Percentiles rank a stretch among this genome's conserved stretches.
These are phyloP conservation scores for Blastocystis hominis DNA, from an alignment of 352 stramenopile species.

Conservation along the genomic window DNA sequence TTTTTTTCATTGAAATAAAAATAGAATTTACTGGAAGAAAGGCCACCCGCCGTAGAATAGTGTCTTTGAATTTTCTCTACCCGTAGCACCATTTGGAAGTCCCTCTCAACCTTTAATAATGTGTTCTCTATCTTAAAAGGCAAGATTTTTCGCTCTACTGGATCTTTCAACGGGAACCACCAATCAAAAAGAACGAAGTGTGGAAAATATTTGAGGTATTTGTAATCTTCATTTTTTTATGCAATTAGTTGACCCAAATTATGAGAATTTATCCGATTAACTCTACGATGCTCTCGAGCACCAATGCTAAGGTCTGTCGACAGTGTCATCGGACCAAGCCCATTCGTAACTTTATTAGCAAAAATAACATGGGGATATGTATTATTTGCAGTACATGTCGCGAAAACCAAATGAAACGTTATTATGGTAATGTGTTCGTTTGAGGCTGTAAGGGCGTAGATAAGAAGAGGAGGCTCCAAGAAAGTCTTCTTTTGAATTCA, in stretches of 20 bases:
- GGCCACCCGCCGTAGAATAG: too few species aligned
- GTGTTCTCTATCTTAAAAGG: too few species aligned
- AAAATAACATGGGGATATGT: conserved; percentile 8
- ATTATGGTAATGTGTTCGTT: background rate
- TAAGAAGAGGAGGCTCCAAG: background rate
- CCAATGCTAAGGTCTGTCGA: background rate
- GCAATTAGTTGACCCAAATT: background rate
- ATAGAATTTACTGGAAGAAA: too few species aligned
- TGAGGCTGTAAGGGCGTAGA: background rate
- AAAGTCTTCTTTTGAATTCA: background rate
- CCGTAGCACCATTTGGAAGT: background rate
- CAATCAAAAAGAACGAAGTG: background rate
- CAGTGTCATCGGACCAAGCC: conserved; percentile 38
- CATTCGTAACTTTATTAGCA: background rate
- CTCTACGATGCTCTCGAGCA: background rate
- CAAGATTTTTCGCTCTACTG: background rate
- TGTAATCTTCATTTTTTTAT: background rate
- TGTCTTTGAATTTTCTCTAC: too few species aligned
- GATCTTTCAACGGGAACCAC: background rate
- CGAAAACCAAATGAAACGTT: background rate
- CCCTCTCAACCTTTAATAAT: background rate
- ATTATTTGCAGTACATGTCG: conserved; percentile 39
- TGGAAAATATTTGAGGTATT: background rate
- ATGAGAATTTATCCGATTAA: background rate
- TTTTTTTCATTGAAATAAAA: too few species aligned